These are phyloP conservation scores for Platanthera zijinensis DNA, from an alignment of 106 monocot genomes.

Conservation along the genomic window DNA sequence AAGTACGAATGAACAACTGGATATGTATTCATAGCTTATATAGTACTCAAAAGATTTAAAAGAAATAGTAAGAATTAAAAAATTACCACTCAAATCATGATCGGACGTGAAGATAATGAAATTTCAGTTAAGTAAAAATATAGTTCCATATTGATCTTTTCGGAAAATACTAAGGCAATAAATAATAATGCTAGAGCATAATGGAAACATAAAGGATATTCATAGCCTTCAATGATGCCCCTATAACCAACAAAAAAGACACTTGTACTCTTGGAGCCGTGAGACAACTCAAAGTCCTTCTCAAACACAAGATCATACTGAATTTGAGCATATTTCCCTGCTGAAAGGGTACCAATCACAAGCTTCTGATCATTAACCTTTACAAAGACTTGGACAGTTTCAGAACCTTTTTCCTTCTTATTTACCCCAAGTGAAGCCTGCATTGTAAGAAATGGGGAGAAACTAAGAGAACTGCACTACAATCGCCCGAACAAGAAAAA, in stretches of 20 bases:
- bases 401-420: slow-evolving; percentile 44
- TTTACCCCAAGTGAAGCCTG: slow-evolving; percentile 56
- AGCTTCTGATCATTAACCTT: slow-evolving; percentile 50
- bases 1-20: not conserved
- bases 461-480: not conserved
- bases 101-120: slow-evolving; percentile 5
- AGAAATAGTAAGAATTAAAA: not conserved
- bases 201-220: slow-evolving; percentile 46
- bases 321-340: slow-evolving; percentile 50
- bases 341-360: slow-evolving; percentile 56
- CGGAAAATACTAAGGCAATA: not conserved
- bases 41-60: not conserved
- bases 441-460: not conserved
- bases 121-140: slow-evolving; percentile 21
- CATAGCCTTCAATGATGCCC: slow-evolving; percentile 9
- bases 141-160: not conserved
- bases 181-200: not conserved
- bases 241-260: slow-evolving; percentile 74
- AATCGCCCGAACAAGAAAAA: not conserved
- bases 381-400: slow-evolving; percentile 37
- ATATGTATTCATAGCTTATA: not conserved
- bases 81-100: slow-evolving; percentile 21
- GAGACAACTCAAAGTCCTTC: slow-evolving; percentile 74
- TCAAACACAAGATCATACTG: slow-evolving; percentile 77
- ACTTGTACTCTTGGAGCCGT: slow-evolving; percentile 56